Evolutionary conservation across 2,329 filamentous ascomycete genomes (phyloP), one percentile per base, ranked within the genome.

Genomic region (Thielaviopsis cerberus): DNA sequence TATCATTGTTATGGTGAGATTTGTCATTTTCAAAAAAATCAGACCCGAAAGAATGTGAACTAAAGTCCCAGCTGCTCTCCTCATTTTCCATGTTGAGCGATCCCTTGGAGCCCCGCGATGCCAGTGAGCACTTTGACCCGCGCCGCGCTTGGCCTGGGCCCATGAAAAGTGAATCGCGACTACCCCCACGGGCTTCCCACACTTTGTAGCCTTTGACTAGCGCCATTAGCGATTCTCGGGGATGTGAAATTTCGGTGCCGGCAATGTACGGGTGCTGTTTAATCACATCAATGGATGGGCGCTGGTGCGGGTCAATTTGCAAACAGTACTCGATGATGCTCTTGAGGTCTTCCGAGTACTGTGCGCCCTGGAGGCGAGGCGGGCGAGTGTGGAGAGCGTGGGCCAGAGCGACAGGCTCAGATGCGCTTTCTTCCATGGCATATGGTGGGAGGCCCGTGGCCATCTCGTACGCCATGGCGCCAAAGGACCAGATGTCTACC

Each of bases 401-500:
- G 26, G 78, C 78, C 50, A 79, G 50, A 15, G 34, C 45, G 15
- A 53, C 30, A 8, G 59, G 59, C 74, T 63, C 77, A 73, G 8
- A 74, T 71, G 55, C 70, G 66, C 60, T 71, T 67, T 63, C 71
- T 70, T 55, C 57, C 23, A 53, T 79, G 74, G 51, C 81, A 63
- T 86, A 85, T 0, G 87, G 87, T 1, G 86, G 86, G 20, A 83
- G 72, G 1, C 87, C 87, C 3, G 84, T 88, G 0, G 87, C 86
- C 68, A 91, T 86, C 68, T 92, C 87, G 64, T 81, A 88, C 1
- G 88, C 75, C 68, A 89, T 85, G 61, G 86, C 85, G 1, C 87
- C 88, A 66, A 88, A 89, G 1, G 87, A 86, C 87, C 88, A 92
- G 55, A 90, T 88, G 64, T 92, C 87, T 51, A 85, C 81, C 65